Evolutionary conservation across 345 rosid species (phyloP), one percentile per base, ranked within the genome.

Genomic region (Dimocarpus longan): DNA sequence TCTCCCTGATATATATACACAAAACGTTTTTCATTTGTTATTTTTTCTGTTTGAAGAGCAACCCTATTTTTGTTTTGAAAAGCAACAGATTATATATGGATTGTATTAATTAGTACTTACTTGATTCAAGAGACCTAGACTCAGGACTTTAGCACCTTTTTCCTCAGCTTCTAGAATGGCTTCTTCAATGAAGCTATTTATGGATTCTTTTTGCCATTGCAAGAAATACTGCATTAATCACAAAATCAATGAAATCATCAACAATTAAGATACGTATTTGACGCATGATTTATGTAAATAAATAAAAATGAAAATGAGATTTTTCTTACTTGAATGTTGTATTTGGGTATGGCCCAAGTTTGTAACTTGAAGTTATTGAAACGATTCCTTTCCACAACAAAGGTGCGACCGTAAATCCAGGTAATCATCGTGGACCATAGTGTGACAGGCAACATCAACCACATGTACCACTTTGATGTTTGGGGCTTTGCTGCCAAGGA

Each of bases 291-390:
- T 15, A 13, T 50, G 19, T 12, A 42, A 39, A 1, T 24, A 6
- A 16, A 21, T 62, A 21, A 7, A 8, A 7, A 82, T 9, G 5
- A 1, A 54, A 52, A 6, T 6, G 1, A 40, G n/a, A 18, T 8
- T 1, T 32, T 3, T 3, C 80, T 57, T 79, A 92, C 98, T 78
- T 93, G 97, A 11, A 87, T 22, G 19, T 69, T 88, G 82, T 88
- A 93, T 79, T 85, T 91, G 4, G 97, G 93, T 32, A 93, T 77
- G 44, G 85, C 89, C 98, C 98, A 90, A 22, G 97, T 85, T 54
- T 95, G 97, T 43, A 89, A 64, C 21, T 64, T 86, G 81, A 88
- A 82, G 21, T 87, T 82, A 46, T 85, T 43, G 24, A 93, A 82
- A 6, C 78, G 82, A 72, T 89, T 86, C 79, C 90, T 85, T 79